phyloP scores from a whole-genome alignment of 345 rosid species.

The Orychophragmus violaceus region DNA sequence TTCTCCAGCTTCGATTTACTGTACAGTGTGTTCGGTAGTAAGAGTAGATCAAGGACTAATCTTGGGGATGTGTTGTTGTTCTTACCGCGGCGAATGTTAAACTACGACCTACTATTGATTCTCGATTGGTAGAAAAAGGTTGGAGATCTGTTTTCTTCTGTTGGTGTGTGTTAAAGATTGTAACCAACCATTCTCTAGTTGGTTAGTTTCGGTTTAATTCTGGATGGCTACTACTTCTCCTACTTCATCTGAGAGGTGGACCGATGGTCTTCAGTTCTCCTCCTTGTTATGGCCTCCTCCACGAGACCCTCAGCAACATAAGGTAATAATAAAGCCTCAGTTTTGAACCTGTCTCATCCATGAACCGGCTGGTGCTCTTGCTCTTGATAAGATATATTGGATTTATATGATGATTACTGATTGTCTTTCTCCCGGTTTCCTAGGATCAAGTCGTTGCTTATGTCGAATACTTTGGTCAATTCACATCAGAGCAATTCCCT shows the following conservation, averaged over 20 bases:
- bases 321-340: conserved; percentile 37
- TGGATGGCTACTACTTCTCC: conserved; percentile 41
- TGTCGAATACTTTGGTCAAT: conserved; percentile 89
- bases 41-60: conserved; percentile 5
- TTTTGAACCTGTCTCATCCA: conserved; percentile 3
- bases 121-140: conserved; percentile 17
- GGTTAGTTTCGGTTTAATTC: no score
- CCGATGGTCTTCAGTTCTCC: conserved; percentile 83
- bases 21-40: not conserved
- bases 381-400: not conserved
- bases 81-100: not conserved
- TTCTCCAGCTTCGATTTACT: not conserved
- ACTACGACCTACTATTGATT: conserved; percentile 11
- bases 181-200: not conserved
- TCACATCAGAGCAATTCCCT: conserved; percentile 78
- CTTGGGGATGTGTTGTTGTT: conserved; percentile 1
- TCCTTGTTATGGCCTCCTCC: conserved; percentile 89
- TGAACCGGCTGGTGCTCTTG: not conserved
- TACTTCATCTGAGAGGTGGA: conserved; percentile 77
- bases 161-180: not conserved
- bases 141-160: not conserved
- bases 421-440: conserved; percentile 2
- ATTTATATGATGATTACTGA: not conserved
- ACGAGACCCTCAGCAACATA: conserved; percentile 62
- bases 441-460: conserved; percentile 92